Conservation (phyloP, 805 yeast species). For the Ogataea allantospora region DNA sequence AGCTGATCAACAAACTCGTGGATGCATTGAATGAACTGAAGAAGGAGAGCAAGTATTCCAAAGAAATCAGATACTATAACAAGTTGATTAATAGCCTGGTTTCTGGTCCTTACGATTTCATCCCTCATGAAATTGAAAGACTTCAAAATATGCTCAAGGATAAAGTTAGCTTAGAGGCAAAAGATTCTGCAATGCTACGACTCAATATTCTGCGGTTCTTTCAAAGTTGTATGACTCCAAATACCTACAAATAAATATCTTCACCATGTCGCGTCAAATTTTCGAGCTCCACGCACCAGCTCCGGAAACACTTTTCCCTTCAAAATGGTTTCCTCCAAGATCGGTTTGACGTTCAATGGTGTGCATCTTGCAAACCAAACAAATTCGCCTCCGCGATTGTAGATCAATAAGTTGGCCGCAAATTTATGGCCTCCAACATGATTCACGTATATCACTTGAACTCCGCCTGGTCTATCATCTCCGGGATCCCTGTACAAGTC, state of each 20-base stretch:
- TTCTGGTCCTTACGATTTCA: conserved; percentile 43
- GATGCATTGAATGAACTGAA: conserved; percentile 37
- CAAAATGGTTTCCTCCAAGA: conserved; percentile 73
- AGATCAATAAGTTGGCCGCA: conserved; percentile 84
- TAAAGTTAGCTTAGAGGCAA: conserved; percentile 39
- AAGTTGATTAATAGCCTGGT: conserved; percentile 45
- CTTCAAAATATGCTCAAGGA: conserved; percentile 41
- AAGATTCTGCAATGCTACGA: conserved; percentile 52
- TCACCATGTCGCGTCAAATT: conserved; percentile 48
- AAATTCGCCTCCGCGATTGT: conserved; percentile 67
- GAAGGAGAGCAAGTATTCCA: conserved; percentile 16
- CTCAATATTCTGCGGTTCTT: conserved; percentile 46
- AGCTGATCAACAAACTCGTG: conserved; percentile 33
- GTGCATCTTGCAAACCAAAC: conserved; percentile 87
- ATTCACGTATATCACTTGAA: conserved; percentile 64
- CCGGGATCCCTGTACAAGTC: conserved; percentile 74
- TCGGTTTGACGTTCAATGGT: conserved; percentile 71
- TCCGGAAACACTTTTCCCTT: conserved; percentile 70
- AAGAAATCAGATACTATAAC: conserved; percentile 45
- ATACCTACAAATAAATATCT: conserved; percentile 6
- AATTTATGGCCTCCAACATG: conserved; percentile 97
- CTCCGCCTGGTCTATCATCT: conserved; percentile 76
- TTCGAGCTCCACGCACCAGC: conserved; percentile 58
- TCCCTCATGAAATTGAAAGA: conserved; percentile 46
- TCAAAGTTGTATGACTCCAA: conserved; percentile 17